Evolutionary conservation across 2,329 filamentous ascomycete species (phyloP), one percentile per base, ranked within the genome.

Genomic region (Diatrype stigma): DNA sequence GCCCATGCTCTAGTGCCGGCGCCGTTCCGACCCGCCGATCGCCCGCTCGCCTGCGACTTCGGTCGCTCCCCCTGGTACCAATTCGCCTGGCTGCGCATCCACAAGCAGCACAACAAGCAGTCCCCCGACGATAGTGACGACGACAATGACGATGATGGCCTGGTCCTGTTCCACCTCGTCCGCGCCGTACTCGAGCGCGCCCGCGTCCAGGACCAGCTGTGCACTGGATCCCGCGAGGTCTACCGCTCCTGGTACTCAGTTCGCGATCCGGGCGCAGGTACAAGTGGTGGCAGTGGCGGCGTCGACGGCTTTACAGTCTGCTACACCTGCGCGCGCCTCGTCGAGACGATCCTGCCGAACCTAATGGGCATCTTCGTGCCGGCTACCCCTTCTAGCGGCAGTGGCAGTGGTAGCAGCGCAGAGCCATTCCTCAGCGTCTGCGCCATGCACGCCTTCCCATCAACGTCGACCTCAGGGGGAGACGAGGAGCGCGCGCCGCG

Each of bases 81-180:
- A 26, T 83, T 96, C 37, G 91, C 91, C 1, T 96, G 88, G 83
- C 77, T 92, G 3, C 77, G 96, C 55, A 92, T 85, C 2, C 73
- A 88, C 48, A 90, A 91, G 67, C n/a, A n/a, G n/a, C n/a, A n/a
- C n/a, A n/a, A n/a, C n/a, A n/a, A n/a, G n/a, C n/a, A n/a, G n/a
- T n/a, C n/a, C n/a, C n/a, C n/a, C n/a, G n/a, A n/a, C n/a, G n/a
- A n/a, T n/a, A n/a, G n/a, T n/a, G n/a, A n/a, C n/a, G n/a, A n/a
- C n/a, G n/a, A n/a, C n/a, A n/a, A n/a, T 30, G 26, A 30, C 26
- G 26, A 75, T 81, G 17, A 79, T 3, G 84, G 90, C 56, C 71
- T 94, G 38, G 79, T 81, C 12, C 71, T 95, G 5, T 76, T 96
- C 28, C 81, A 86, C 52, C 79, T 81, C 35, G 76, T 96, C 32